Base-by-base conservation (phyloP, 257 asterid species). In the Petrea volubilis region DNA sequence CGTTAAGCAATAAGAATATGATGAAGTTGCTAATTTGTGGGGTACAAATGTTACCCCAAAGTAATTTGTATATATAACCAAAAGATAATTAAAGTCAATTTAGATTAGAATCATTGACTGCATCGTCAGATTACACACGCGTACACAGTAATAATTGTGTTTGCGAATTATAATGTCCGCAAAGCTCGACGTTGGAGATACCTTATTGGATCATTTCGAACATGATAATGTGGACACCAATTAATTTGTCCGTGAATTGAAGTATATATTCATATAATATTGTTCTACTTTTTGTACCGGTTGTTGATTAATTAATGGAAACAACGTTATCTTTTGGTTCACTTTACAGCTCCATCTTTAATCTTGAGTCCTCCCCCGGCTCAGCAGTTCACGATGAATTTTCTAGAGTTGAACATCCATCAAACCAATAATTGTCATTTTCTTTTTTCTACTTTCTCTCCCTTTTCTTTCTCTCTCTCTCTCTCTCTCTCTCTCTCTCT, bases 301-400 rank as follows among this genome's bases (percentile, higher is more conserved):
- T 63, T 40, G 51, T 27, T n/a, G n/a, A n/a, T n/a, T n/a, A n/a
- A n/a, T n/a, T 64, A 64, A 28, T 44, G 70, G 59, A 58, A 21
- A 53, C 43, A 33, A n/a, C n/a, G n/a, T 5, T 23, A 24, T 47
- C 55, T 70, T 25, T 31, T 52, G 4, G 43, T 14, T 60, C 47
- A 40, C 78, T 61, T 72, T 72, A 68, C 81, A 76, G 81, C 74
- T 76, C 53, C 38, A 55, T 61, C 51, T 33, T 24, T 58, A 20
- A 25, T 55, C 61, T 11, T 25, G 7, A 57, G 14, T 20, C 75
- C 85, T n/a, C n/a, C n/a, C n/a, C n/a, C n/a, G 68, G 57, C 75
- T 67, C 6, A 67, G 50, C 27, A 41, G 50, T 46, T 28, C 72
- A 36, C 75, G 31, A 58, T 78, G 75, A 76, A 74, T 36, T 55